Conservation (phyloP, 2,329 filamentous ascomycete species). For the Periglandula ipomoeae region DNA sequence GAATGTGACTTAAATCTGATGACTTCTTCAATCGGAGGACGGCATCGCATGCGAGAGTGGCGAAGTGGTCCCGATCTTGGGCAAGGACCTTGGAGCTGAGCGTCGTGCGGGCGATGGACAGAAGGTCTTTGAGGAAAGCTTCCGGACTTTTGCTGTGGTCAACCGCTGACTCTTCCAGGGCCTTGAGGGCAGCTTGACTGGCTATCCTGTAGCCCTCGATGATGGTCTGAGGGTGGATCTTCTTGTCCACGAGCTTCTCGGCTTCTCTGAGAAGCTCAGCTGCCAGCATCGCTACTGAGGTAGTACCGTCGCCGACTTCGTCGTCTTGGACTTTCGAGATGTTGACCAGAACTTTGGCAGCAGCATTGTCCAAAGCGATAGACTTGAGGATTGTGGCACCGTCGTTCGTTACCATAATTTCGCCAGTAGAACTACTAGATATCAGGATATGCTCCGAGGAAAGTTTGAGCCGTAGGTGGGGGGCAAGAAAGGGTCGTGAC, state of each 20-base stretch:
- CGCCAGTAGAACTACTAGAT: conserved; percentile 67
- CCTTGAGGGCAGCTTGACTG: conserved; percentile 75
- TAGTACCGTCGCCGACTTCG: conserved; percentile 96
- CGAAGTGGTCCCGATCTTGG: conserved; percentile 88
- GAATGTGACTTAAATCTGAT: conserved; percentile 92
- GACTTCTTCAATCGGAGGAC: conserved; percentile 84
- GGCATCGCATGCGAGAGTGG: conserved; percentile 81
- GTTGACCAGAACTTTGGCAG: conserved; percentile 96
- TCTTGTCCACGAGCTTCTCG: conserved; percentile 94
- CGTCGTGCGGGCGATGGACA: conserved; percentile 87
- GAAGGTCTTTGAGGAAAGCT: conserved; percentile 80
- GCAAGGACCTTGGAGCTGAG: conserved; percentile 94
- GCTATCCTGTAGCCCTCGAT: conserved; percentile 99
- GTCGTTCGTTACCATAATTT: conserved; percentile 98
- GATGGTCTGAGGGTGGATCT: conserved; percentile 98
- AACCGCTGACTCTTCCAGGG: conserved; percentile 74
- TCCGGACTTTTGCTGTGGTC: conserved; percentile 79
- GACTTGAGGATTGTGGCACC: conserved; percentile 97
- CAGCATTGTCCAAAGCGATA: conserved; percentile 96
- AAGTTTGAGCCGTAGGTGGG: not conserved
- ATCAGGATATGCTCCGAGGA: conserved; percentile 6
- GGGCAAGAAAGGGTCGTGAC: conserved; percentile 24
- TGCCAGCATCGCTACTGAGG: conserved; percentile 91
- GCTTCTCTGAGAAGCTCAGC: conserved; percentile 93
- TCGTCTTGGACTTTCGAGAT: conserved; percentile 99